Evolutionary conservation across 371 early-diverging fungal species (phyloP).

Genomic region (Umbelopsis sp.): DNA sequence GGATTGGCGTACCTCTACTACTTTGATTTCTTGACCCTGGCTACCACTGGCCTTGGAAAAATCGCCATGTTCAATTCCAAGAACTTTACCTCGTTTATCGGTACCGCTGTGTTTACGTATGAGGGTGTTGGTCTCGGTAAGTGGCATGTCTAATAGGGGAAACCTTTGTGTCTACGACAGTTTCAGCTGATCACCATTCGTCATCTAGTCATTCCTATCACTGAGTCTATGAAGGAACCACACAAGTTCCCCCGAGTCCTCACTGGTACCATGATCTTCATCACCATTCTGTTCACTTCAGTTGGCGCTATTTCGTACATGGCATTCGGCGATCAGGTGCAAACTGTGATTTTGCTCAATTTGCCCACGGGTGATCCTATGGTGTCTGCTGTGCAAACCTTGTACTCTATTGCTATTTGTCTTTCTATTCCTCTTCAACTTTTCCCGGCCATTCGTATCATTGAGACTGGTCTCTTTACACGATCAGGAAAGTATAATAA

Average conservation of each 20-base stretch:
- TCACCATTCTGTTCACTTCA: slow-evolving; percentile 71
- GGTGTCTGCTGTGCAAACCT: slow-evolving; percentile 68
- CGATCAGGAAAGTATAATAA: slow-evolving; percentile 64
- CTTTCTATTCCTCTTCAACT: slow-evolving; percentile 84
- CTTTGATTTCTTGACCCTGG: slow-evolving; percentile 72
- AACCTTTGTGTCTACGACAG: neutral
- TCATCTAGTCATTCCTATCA: slow-evolving; percentile 62
- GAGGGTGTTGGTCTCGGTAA: slow-evolving; percentile 83
- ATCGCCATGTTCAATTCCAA: slow-evolving; percentile 55
- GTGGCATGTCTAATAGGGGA: neutral
- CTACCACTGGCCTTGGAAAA: slow-evolving; percentile 57
- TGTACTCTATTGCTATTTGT: slow-evolving; percentile 86
- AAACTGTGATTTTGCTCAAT: slow-evolving; percentile 82
- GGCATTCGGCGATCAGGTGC: slow-evolving; percentile 77
- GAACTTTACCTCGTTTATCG: slow-evolving; percentile 80
- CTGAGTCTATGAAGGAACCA: slow-evolving; percentile 83
- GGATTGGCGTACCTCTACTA: slow-evolving; percentile 83
- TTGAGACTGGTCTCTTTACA: slow-evolving; percentile 73
- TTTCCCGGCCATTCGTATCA: slow-evolving; percentile 89
- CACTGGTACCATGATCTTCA: slow-evolving; percentile 68
- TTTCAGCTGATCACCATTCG: neutral
- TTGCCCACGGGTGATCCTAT: slow-evolving; percentile 64
- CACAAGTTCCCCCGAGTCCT: slow-evolving; percentile 77
- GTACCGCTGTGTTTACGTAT: slow-evolving; percentile 88
- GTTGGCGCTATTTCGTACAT: slow-evolving; percentile 80